Percentiles rank a stretch among this genome's conserved stretches.
Evolutionary conservation across 176 grass and related monocot genomes (phyloP).

Genomic region (Sorghum bicolor): DNA sequence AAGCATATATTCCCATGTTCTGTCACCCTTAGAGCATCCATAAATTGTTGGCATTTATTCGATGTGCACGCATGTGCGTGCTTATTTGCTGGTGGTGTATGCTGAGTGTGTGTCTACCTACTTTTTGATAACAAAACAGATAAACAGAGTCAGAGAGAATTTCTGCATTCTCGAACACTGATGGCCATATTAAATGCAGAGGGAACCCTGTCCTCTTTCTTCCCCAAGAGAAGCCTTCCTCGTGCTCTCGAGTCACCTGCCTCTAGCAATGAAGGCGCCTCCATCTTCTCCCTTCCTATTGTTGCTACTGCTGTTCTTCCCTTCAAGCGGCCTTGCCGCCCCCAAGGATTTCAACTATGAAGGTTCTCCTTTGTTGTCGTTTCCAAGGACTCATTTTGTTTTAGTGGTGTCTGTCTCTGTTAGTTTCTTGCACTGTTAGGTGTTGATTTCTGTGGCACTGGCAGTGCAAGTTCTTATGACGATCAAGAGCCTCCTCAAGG

Average conservation of each 20-base stretch:
- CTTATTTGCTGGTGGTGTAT: neutral
- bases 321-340: constrained; percentile 48
- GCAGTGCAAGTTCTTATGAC: constrained; percentile 71
- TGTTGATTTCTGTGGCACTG: neutral
- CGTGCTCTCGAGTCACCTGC: neutral
- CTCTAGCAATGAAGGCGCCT: constrained; percentile 27
- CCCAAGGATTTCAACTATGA: constrained; percentile 48
- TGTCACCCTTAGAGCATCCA: too few relatives aligned
- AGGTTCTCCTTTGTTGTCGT: neutral
- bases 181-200: neutral
- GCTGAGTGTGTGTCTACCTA: neutral
- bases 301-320: constrained; percentile 3
- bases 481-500: constrained; percentile 74
- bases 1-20: neutral
- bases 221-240: neutral
- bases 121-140: neutral
- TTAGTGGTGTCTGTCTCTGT: neutral
- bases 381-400: neutral
- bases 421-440: neutral
- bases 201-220: neutral
- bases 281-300: neutral
- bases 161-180: neutral
- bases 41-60: neutral
- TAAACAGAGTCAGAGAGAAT: neutral
- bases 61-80: neutral